Evolutionary conservation across 495 filamentous ascomycete species (phyloP).

Genomic region (Peziza echinospora): DNA sequence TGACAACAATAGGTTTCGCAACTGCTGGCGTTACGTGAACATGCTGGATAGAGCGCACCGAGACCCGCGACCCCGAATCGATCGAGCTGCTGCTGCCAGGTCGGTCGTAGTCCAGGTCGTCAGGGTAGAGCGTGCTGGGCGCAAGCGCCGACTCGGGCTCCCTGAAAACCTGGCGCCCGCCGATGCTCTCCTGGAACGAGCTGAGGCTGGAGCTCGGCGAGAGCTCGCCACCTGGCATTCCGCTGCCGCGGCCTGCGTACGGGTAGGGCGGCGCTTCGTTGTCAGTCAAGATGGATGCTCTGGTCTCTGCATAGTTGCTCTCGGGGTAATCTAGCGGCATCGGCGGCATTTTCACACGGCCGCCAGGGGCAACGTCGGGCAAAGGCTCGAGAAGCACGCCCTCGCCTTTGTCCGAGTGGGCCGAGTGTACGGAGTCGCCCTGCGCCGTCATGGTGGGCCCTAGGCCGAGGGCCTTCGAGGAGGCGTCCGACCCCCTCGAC

Average conservation of each 20-base stretch:
- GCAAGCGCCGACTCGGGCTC: not conserved
- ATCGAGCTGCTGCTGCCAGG: not conserved
- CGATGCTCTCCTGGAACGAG: not conserved
- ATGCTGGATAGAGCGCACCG: not conserved
- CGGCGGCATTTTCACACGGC: conserved; percentile 14
- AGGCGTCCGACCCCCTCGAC: not conserved
- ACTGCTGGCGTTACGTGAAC: not conserved
- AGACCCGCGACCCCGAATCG: not conserved
- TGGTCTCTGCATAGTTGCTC: conserved; percentile 28
- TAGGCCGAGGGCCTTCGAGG: conserved; percentile 12
- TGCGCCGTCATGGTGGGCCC: conserved; percentile 5
- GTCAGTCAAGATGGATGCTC: conserved; percentile 71
- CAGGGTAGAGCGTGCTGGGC: not conserved
- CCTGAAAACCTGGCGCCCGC: not conserved
- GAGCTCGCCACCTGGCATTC: conserved; percentile 12
- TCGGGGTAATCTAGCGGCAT: conserved; percentile 14
- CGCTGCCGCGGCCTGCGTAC: conserved; percentile 20
- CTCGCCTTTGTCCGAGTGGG: conserved; percentile 15
- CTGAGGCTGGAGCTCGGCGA: conserved; percentile 5
- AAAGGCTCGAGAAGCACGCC: conserved; percentile 17
- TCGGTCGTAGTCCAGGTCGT: not conserved
- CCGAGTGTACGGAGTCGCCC: conserved; percentile 11
- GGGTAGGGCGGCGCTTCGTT: conserved; percentile 51
- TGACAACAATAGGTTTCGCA: not conserved
- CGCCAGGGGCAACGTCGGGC: conserved; percentile 4